A percentile compares a stretch with the other conserved stretches of the same genome.
phyloP scores from a whole-genome alignment of 73 alveolate species.

The Loxodes magnus region DNA sequence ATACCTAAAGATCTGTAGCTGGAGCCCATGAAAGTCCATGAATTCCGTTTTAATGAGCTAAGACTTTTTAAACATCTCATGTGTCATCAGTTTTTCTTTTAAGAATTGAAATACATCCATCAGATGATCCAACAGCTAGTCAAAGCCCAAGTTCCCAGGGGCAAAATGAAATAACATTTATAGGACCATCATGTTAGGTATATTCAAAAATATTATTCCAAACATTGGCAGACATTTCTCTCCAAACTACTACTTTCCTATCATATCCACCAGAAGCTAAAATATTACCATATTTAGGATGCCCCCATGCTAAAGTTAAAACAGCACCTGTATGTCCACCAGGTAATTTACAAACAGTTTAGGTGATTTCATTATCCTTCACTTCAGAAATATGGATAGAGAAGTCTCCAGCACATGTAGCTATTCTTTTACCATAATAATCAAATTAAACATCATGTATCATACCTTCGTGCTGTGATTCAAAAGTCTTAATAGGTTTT shows the following conservation, averaged over 20 bases:
- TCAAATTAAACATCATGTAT: conserved; percentile 38
- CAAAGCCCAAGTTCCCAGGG: conserved; percentile 72
- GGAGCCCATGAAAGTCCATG: conserved; percentile 39
- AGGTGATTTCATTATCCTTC: conserved; percentile 10
- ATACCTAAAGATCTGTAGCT: conserved; percentile 20
- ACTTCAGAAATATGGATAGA: conserved; percentile 7
- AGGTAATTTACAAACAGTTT: not conserved
- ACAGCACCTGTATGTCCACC: conserved; percentile 53
- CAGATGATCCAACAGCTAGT: conserved; percentile 47
- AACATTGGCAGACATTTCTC: conserved; percentile 16
- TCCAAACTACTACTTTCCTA: conserved; percentile 54
- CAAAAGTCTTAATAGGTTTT: conserved; percentile 5
- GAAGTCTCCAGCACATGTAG: conserved; percentile 14
- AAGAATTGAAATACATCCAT: conserved; percentile 51
- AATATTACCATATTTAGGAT: conserved; percentile 61
- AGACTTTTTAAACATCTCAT: conserved; percentile 18
- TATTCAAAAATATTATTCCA: conserved; percentile 30
- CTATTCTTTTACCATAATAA: conserved; percentile 35
- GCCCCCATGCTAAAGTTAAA: conserved; percentile 71
- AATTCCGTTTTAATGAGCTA: conserved; percentile 33
- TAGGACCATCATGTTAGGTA: not conserved
- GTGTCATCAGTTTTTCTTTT: conserved; percentile 29
- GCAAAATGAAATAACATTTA: conserved; percentile 39
- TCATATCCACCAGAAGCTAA: conserved; percentile 72
- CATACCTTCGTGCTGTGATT: conserved; percentile 32